Base-by-base conservation (phyloP, 306 rosid genomes). In the Delonix regia region DNA sequence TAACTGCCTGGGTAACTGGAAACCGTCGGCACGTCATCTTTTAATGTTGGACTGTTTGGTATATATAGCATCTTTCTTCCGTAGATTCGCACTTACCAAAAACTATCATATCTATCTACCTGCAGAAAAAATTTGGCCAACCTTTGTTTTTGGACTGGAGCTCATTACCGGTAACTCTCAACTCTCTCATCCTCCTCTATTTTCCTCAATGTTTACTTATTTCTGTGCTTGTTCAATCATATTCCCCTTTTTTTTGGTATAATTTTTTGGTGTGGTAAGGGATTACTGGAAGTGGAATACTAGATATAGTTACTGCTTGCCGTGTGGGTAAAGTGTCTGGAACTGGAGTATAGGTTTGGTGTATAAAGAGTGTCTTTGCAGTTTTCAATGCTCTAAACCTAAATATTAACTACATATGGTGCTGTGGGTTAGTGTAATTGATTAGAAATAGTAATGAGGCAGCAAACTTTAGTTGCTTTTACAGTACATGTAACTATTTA, bases 11-110 rank as follows among this genome's bases (percentile, higher is more conserved):
- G 5, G 11, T 21, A 22, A 22, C 36, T 12, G 36, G 9, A 57
- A 25, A 13, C 8, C 25, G 27, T 4, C 16, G 13, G 13, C 19
- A 3, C 9, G 3, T 34, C 5, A 0, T 0, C n/a, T 7, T 2
- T 2, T 0, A 1, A 38, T 18, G 1, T 3, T 33, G 13, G 6
- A 18, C 44, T 34, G 47, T 18, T 63, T 4, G 14, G 15, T 34
- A 25, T 42, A 51, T 10, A 74, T 75, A 51, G 83, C 73, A 79
- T 79, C 80, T 67, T 61, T 66, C 51, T 77, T 74, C 83, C 69
- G 25, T 78, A 74, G 69, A 74, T 78, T 78, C 81, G 12, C 45
- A 76, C 36, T 52, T 52, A 10, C 52, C 24, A 61, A 39, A 60
- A 41, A 8, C 2, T 60, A 74, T 36, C 48, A 4, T 25, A 4